These are phyloP conservation scores for Ocimum tenuiflorum DNA, from an alignment of 257 asterid species.

Conservation along the genomic window DNA sequence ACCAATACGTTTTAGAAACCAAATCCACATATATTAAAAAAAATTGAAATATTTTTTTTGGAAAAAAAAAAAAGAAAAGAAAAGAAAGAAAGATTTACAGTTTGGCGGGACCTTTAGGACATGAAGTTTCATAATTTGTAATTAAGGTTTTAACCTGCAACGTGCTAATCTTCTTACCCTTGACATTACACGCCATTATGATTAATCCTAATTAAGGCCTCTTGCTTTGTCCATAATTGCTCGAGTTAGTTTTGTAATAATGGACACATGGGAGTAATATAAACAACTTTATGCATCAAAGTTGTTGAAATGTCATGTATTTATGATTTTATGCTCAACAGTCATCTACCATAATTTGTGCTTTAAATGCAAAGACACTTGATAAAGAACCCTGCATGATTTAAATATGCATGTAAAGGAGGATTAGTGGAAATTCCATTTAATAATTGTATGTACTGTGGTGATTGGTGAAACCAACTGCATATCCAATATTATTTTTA, in stretches of 20 bases:
- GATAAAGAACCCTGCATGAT: no score
- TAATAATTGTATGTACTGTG: no score
- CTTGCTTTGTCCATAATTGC: slow-evolving; percentile 14
- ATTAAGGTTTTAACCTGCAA: slow-evolving; percentile 30
- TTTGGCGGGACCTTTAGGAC: slow-evolving; percentile 26
- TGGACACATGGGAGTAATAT: slow-evolving; percentile 5
- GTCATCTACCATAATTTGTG: slow-evolving; percentile 17
- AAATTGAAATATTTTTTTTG: no score
- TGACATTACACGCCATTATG: slow-evolving; percentile 5
- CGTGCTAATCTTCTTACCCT: slow-evolving; percentile 17
- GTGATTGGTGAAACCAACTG: no score
- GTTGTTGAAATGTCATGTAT: slow-evolving; percentile 23
- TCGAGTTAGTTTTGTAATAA: background rate
- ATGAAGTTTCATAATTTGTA: slow-evolving; percentile 31
- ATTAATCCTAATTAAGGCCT: slow-evolving; percentile 13
- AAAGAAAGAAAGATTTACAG: background rate
- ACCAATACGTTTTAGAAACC: slow-evolving; percentile 11
- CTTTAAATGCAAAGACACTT: no score
- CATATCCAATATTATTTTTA: no score
- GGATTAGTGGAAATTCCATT: no score
- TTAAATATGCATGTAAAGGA: no score
- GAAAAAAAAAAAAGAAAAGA: background rate
- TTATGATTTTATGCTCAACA: slow-evolving; percentile 9
- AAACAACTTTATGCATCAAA: slow-evolving; percentile 2
- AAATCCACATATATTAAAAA: background rate